These are phyloP conservation scores for Lepidium africanum DNA, from an alignment of 345 rosid genomes.

Conservation along the genomic window DNA sequence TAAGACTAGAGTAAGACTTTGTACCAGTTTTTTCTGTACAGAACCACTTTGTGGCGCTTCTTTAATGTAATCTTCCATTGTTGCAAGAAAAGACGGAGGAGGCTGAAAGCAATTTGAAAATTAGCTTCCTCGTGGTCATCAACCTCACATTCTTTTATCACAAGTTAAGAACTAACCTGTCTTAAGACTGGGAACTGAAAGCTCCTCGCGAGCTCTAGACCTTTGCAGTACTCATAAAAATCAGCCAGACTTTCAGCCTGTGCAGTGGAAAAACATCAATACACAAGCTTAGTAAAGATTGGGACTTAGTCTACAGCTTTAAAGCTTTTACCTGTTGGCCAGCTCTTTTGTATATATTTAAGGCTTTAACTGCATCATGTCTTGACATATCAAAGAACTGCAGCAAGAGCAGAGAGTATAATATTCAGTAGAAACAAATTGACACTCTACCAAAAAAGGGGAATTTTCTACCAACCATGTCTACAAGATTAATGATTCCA, in stretches of 20 bases:
- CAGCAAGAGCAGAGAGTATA: constrained; percentile 1
- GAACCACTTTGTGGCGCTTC: constrained; percentile 70
- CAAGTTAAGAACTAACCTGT: constrained; percentile 23
- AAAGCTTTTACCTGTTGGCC: constrained; percentile 69
- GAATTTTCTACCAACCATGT: constrained; percentile 52
- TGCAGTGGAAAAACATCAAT: constrained; percentile 1
- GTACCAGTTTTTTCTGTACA: constrained; percentile 75
- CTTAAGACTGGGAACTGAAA: constrained; percentile 31
- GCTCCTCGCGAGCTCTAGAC: constrained; percentile 27
- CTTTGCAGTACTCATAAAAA: constrained; percentile 29
- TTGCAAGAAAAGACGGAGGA: constrained; percentile 79
- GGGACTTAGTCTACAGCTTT: constrained; percentile 2
- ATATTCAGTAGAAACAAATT: constrained; percentile 6
- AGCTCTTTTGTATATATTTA: constrained; percentile 76
- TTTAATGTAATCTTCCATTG: constrained; percentile 93
- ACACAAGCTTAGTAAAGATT: background rate
- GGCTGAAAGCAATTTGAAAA: constrained; percentile 30
- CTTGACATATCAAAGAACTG: constrained; percentile 99
- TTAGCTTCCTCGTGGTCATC: background rate
- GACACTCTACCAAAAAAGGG: background rate
- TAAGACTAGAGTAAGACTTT: background rate
- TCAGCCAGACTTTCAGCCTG: constrained; percentile 64
- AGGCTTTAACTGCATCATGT: constrained; percentile 74
- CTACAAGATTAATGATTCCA: constrained; percentile 80
- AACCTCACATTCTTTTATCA: background rate